Evolutionary conservation across 768 basidiomycete species (phyloP).

Genomic region (Suillus americanus): DNA sequence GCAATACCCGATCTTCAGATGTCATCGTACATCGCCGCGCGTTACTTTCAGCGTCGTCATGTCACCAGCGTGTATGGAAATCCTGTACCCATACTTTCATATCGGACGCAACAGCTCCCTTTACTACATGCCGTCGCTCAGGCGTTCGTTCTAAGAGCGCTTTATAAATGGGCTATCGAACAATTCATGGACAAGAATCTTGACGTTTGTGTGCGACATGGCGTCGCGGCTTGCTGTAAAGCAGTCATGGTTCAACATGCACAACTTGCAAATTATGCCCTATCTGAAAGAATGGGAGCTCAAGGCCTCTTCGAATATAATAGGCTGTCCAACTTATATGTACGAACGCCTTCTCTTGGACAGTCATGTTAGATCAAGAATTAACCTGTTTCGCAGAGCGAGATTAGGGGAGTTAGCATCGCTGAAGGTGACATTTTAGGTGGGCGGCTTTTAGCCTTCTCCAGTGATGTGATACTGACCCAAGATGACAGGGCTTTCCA

Average conservation of each 20-base stretch:
- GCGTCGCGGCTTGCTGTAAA: conserved; percentile 33
- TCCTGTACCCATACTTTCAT: conserved; percentile 33
- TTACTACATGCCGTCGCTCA: conserved; percentile 37
- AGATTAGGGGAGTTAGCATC: conserved; percentile 39
- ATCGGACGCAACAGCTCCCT: conserved; percentile 43
- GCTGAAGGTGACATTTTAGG: conserved; percentile 47
- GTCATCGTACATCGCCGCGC: conserved; percentile 24
- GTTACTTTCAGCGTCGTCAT: conserved; percentile 32
- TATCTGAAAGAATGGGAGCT: conserved; percentile 42
- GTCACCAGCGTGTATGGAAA: conserved; percentile 8
- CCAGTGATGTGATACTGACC: neutral
- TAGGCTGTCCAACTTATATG: conserved; percentile 33
- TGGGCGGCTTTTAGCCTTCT: conserved; percentile 18
- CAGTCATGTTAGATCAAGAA: neutral
- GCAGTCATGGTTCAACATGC: conserved; percentile 23
- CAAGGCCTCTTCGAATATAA: conserved; percentile 42
- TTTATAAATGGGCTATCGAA: conserved; percentile 21
- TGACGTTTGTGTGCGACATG: conserved; percentile 25
- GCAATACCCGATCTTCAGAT: conserved; percentile 26
- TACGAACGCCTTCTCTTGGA: conserved; percentile 15
- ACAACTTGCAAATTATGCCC: conserved; percentile 15
- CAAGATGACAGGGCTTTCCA: conserved; percentile 16
- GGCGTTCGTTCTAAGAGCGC: conserved; percentile 34
- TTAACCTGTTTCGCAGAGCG: conserved; percentile 25
- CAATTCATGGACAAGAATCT: conserved; percentile 26